phyloP scores from a whole-genome alignment of 257 asterid genomes.

The Avicennia marina region DNA sequence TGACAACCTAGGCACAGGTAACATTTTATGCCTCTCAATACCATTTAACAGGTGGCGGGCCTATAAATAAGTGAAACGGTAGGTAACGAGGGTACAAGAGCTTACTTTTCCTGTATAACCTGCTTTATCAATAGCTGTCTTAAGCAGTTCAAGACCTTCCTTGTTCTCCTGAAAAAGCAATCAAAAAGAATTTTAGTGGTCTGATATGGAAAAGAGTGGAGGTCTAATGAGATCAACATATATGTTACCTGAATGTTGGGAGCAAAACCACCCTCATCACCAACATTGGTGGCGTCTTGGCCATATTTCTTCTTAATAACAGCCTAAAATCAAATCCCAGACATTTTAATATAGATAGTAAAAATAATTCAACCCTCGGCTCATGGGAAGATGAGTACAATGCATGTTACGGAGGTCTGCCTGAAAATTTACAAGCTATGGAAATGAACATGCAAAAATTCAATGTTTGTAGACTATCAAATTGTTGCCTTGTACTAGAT shows the following conservation, averaged over 20 bases:
- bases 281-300: conserved; percentile 96
- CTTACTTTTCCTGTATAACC: conserved; percentile 84
- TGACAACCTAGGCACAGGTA: conserved; percentile 57
- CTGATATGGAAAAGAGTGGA: conserved; percentile 13
- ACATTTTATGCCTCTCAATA: background rate
- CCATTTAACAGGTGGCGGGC: background rate
- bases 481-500: too few relatives aligned
- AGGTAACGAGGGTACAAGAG: background rate
- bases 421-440: too few relatives aligned
- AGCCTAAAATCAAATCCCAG: conserved; percentile 39
- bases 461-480: too few relatives aligned
- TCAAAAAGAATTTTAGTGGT: conserved; percentile 9
- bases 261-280: conserved; percentile 99
- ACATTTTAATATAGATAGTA: background rate
- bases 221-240: background rate
- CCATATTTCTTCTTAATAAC: conserved; percentile 97
- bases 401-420: background rate
- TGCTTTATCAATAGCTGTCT: conserved; percentile 94
- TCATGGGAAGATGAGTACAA: background rate
- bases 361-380: background rate
- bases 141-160: conserved; percentile 95
- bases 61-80: background rate
- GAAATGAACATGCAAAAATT: too few relatives aligned
- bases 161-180: conserved; percentile 73
- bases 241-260: conserved; percentile 80